Base-by-base conservation (phyloP, 2,329 filamentous ascomycete species). In the Didymella glomerata region DNA sequence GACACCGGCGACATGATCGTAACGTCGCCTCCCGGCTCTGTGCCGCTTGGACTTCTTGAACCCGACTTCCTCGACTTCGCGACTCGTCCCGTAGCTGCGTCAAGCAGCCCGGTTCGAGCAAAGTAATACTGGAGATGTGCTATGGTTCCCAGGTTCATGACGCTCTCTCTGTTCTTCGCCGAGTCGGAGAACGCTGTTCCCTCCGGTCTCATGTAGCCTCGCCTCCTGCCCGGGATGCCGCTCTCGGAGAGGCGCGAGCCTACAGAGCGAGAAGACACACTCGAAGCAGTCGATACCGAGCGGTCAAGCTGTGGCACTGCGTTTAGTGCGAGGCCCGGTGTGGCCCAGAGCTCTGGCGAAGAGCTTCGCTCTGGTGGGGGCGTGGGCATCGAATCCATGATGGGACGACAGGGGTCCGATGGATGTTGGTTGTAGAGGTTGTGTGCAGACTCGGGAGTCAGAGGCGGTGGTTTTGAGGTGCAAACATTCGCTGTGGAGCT, bases 41-140 rank as follows among this genome's bases (percentile, higher is more conserved):
- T 69, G 36, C 74, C 74, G 42, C 73, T 73, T 18, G 72, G 65
- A 16, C 69, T 72, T 16, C 76, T 65, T 45, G 70, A 70, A 30
- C 67, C 82, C 16, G 80, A 55, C 72, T 82, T 85, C 62, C 83
- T 83, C 75, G 89, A 90, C 70, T 90, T 90, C 22, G 91, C 89
- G 59, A 96, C 81, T 76, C 96, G 90, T 53, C 88, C 95, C 34
- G 93, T 94, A 76, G 97, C 97, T 56, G 94, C 93, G 73, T 99
- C 95, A 49, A 99, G 81, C 64, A 99, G 80, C 6, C 95, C 95
- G 0, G 95, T 99, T 60, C 95, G 85, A 34, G 95, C 94, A 80
- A 99, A 99, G 79, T 98, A 99, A 80, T 98, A 97, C 78, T 99
- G 95, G 72, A 99, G 82, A 80, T 99, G 95, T 55, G 93, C 92